phyloP scores from a whole-genome alignment of 257 asterid species.

The Nicotiana knightiana region DNA sequence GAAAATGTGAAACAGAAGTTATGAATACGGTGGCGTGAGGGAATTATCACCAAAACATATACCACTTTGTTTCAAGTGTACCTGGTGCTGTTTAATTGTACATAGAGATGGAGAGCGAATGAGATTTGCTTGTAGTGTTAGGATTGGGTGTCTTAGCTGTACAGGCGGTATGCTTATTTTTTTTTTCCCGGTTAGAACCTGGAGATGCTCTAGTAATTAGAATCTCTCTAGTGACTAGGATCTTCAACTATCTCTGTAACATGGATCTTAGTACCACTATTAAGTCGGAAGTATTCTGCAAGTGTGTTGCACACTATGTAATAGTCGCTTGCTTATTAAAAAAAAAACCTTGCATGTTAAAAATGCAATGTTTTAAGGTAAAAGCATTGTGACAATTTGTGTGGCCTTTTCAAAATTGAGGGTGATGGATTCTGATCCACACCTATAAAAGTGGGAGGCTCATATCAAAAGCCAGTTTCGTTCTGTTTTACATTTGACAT shows the following conservation, averaged over 20 bases:
- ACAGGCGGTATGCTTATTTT: background rate
- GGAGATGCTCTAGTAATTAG: background rate
- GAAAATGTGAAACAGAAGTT: slow-evolving; percentile 33
- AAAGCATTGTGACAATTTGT: background rate
- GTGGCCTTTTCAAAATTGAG: background rate
- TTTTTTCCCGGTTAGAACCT: background rate
- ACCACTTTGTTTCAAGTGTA: slow-evolving; percentile 13
- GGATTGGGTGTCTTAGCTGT: background rate
- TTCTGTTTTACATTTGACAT: background rate
- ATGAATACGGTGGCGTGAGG: slow-evolving; percentile 26
- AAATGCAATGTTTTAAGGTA: background rate
- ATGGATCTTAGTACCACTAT: background rate
- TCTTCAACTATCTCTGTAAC: background rate
- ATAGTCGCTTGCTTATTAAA: background rate
- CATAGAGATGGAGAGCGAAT: slow-evolving; percentile 23
- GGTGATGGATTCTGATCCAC: background rate
- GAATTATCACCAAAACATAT: background rate
- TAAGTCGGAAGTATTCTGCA: background rate
- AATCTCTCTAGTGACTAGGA: background rate
- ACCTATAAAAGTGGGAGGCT: background rate
- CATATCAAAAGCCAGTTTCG: background rate
- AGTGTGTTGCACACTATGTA: background rate
- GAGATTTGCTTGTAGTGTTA: background rate
- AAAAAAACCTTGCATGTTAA: background rate
- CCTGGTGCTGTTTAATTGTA: slow-evolving; percentile 33